phyloP scores from a whole-genome alignment of 176 grass and related monocot species.

The Eragrostis curvula region DNA sequence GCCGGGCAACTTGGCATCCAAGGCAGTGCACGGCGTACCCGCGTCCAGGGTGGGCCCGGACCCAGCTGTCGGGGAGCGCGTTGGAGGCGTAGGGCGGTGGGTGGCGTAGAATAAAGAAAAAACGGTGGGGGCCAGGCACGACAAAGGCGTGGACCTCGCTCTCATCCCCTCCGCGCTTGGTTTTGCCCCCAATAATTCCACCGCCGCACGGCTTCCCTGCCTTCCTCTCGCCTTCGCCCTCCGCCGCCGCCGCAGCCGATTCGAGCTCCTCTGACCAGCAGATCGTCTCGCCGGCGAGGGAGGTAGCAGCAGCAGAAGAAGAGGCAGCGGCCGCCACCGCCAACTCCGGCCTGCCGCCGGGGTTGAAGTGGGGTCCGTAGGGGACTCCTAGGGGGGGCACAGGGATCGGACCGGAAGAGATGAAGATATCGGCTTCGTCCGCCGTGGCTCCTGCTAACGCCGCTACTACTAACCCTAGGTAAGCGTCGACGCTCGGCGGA shows the following conservation, averaged over 20 bases:
- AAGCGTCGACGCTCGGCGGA: conserved; percentile 18
- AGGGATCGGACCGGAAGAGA: conserved; percentile 41
- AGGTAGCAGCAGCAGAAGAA: neutral
- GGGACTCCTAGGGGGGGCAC: conserved; percentile 33
- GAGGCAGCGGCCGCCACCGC: neutral
- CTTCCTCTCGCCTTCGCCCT: neutral
- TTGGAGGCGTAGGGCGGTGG: neutral
- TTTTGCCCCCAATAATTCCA: conserved; percentile 49
- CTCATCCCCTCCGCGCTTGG: neutral
- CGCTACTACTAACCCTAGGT: conserved; percentile 40
- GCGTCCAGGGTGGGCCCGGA: neutral
- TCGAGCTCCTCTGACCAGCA: conserved; percentile 9
- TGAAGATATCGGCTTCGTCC: conserved; percentile 44
- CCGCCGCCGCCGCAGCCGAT: neutral
- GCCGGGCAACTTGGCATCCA: conserved; percentile 31
- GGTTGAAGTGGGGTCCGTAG: conserved; percentile 33
- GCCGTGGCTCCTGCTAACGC: conserved; percentile 16
- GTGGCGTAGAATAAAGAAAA: neutral
- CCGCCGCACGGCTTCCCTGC: neutral
- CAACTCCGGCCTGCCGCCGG: conserved; percentile 41
- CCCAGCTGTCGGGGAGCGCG: neutral
- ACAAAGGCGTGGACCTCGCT: conserved; percentile 50
- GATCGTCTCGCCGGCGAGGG: neutral
- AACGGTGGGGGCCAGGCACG: conserved; percentile 6
- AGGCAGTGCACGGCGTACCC: neutral